Evolutionary conservation across 2,329 filamentous ascomycete species (phyloP).

Genomic region (Westerdykella ornata): DNA sequence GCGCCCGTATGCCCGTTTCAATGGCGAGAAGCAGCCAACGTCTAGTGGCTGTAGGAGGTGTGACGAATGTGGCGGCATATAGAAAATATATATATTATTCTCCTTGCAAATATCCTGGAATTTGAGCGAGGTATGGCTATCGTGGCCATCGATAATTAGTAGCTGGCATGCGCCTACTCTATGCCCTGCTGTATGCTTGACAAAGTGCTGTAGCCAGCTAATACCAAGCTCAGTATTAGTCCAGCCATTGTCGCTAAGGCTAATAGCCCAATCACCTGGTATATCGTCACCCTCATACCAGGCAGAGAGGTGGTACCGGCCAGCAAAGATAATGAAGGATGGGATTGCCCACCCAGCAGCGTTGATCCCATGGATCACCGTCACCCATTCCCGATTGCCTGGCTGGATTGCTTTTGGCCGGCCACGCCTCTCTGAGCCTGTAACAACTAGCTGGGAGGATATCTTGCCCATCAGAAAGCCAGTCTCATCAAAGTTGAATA

Average conservation of each 20-base stretch:
- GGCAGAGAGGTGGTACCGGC: conserved; percentile 2
- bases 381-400: conserved; percentile 27
- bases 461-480: conserved; percentile 1
- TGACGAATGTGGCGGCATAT: conserved; percentile 31
- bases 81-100: conserved; percentile 36
- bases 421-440: conserved; percentile 6
- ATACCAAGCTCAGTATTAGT: conserved; percentile 32
- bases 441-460: not conserved
- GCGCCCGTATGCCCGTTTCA: conserved; percentile 29
- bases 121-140: conserved; percentile 27
- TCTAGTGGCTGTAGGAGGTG: conserved; percentile 39
- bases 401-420: conserved; percentile 4
- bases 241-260: conserved; percentile 28
- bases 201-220: conserved; percentile 34
- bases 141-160: conserved; percentile 36
- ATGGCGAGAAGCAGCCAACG: conserved; percentile 32
- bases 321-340: conserved; percentile 7
- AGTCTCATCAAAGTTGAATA: conserved; percentile 13
- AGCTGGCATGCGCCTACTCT: conserved; percentile 27
- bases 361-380: conserved; percentile 16
- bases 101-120: conserved; percentile 23
- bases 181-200: conserved; percentile 20
- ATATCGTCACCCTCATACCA: conserved; percentile 10
- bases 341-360: conserved; percentile 3
- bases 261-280: conserved; percentile 22